Base-by-base conservation (phyloP, 2,329 filamentous ascomycete genomes). In the Gnomoniopsis smithogilvyi region DNA sequence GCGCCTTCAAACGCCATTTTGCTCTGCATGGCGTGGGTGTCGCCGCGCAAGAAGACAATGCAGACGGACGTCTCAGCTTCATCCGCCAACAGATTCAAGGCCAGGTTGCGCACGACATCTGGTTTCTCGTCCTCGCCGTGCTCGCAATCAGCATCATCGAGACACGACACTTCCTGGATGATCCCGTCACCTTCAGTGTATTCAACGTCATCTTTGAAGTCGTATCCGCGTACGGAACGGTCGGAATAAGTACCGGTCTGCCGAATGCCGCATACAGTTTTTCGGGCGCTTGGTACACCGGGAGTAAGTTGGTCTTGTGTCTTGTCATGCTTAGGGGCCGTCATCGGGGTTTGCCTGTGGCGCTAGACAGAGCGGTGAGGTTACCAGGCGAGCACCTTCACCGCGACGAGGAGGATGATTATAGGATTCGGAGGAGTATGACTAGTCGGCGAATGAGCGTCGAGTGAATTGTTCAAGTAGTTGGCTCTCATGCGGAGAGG, bases 41-140 rank as follows among this genome's bases (percentile, higher is more conserved):
- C 3, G 63, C 65, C 2, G 61, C 67, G 1, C 63, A 55, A 7
- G 41, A 57, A 7, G 64, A 65, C 8, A 63, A 68, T 36, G 14
- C 36, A 3, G 51, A 52, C 59, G 80, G 77, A 21, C 78, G 75
- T 21, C 75, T 79, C 59, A 77, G 74, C 66, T 82, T 83, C 66
- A 74, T 83, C 54, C 77, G 76, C 60, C 76, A 80, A 59, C 84
- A 87, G 66, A 73, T 87, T 14, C 79, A 81, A 33, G 79, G 80
- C 17, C 85, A 88, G 65, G 75, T 88, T 2, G 81, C 83, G 10
- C 85, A 88, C 67, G 85, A 88, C 65, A 73, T 88, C 12, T 88
- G 85, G 85, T 86, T 81, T 77, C 78, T 88, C 15, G 79, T 83
- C 1, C 68, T 87, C 1, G 83, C 83, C 0, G 78, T 85, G 6